These are phyloP conservation scores for Xylaria venustula DNA, from an alignment of 495 filamentous ascomycete species.

Conservation along the genomic window DNA sequence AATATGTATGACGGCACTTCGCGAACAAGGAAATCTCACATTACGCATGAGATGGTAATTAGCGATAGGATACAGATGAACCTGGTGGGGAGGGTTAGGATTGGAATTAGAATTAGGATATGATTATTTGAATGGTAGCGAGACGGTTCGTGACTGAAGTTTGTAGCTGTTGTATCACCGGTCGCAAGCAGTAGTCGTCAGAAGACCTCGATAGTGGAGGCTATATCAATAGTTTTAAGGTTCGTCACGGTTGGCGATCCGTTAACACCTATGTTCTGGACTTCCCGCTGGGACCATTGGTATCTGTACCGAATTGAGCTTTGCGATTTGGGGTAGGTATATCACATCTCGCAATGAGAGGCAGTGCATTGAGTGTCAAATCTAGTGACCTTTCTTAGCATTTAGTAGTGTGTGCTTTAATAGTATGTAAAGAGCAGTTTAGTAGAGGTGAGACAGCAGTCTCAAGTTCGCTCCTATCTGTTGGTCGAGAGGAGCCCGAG, in stretches of 20 bases:
- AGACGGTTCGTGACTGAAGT: background rate
- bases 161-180: background rate
- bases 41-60: background rate
- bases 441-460: background rate
- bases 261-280: background rate
- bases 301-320: background rate
- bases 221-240: conserved; percentile 11
- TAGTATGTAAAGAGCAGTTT: background rate
- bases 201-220: conserved; percentile 6
- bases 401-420: too few relatives aligned
- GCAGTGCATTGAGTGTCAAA: background rate
- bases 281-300: background rate
- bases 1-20: background rate
- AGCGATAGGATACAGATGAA: background rate
- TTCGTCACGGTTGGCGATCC: background rate
- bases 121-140: background rate
- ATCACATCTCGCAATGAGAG: background rate
- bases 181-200: conserved; percentile 9
- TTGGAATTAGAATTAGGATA: background rate
- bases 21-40: background rate
- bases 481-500: background rate
- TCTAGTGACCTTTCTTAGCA: background rate
- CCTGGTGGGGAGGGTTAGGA: background rate
- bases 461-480: background rate
- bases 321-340: background rate